Percentiles rank a stretch among this genome's conserved stretches.
Conservation (phyloP, 148 eudicot genomes). For the Spergularia bocconei region DNA sequence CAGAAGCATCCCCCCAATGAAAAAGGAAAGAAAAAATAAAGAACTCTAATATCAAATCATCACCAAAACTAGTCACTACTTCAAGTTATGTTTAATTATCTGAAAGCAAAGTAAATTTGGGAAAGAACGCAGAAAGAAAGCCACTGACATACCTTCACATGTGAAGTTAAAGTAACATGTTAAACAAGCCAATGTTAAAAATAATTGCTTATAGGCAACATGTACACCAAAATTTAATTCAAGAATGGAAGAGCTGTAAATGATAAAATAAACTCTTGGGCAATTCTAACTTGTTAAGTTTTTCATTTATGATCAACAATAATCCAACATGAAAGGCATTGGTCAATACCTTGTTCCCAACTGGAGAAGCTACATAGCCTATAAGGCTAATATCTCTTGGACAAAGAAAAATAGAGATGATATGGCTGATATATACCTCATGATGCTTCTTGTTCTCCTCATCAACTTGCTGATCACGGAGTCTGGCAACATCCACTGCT, state of each 20-base stretch:
- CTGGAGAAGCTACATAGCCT: neutral
- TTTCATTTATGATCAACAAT: neutral
- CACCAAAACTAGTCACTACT: no score
- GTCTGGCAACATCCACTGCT: conserved; percentile 64
- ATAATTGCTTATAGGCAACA: neutral
- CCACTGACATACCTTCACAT: neutral
- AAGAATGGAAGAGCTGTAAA: neutral
- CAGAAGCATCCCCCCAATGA: neutral
- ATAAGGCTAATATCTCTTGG: neutral
- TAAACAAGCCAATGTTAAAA: neutral
- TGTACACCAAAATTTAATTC: neutral
- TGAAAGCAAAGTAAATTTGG: neutral
- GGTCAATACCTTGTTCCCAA: no score
- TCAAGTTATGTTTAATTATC: no score
- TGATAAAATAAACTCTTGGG: neutral
- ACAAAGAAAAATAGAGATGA: conserved; percentile 6
- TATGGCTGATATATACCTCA: conserved; percentile 48
- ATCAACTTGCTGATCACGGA: conserved; percentile 86
- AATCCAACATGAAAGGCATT: neutral
- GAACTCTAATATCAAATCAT: neutral
- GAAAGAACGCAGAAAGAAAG: neutral
- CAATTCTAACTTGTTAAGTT: neutral
- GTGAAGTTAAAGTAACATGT: neutral
- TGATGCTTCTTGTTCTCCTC: conserved; percentile 87
- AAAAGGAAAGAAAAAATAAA: neutral